Evolutionary conservation across 192 early-diverging fungal genomes (phyloP).

Genomic region (Allomyces macrogynus): DNA sequence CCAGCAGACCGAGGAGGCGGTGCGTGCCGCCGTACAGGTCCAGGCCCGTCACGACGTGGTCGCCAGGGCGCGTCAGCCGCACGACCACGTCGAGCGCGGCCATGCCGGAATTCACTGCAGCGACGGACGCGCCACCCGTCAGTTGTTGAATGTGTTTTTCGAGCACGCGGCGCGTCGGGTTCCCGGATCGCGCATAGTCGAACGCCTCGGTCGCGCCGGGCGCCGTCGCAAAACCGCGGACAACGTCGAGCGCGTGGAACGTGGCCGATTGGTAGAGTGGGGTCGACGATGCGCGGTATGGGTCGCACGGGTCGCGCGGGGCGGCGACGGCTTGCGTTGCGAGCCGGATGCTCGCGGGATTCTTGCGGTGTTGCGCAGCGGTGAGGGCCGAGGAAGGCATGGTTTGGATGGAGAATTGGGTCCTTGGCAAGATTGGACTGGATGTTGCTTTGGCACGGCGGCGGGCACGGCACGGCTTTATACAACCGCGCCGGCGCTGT

Average conservation of each 20-base stretch:
- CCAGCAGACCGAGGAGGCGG: slow-evolving; percentile 68
- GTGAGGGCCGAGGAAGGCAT: too few species aligned
- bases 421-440: too few species aligned
- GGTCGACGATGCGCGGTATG: slow-evolving; percentile 71
- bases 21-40: slow-evolving; percentile 97
- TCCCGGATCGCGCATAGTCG: slow-evolving; percentile 91
- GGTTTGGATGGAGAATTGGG: too few species aligned
- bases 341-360: too few species aligned
- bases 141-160: slow-evolving; percentile 87
- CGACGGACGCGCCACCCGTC: slow-evolving; percentile 68
- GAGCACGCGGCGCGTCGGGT: slow-evolving; percentile 85
- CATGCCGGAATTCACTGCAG: slow-evolving; percentile 83
- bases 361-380: too few species aligned
- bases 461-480: too few species aligned
- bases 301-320: slow-evolving; percentile 24
- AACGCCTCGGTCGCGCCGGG: slow-evolving; percentile 71
- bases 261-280: slow-evolving; percentile 98
- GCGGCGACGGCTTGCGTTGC: too few species aligned
- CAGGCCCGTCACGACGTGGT: slow-evolving; percentile 84
- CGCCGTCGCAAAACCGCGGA: slow-evolving; percentile 5
- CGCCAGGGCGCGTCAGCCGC: slow-evolving; percentile 64
- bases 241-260: slow-evolving; percentile 51
- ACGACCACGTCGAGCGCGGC: slow-evolving; percentile 78
- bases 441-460: too few species aligned
- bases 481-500: too few species aligned